Evolutionary conservation across 495 filamentous ascomycete genomes (phyloP).

Genomic region (Hypoxylon fuscum): DNA sequence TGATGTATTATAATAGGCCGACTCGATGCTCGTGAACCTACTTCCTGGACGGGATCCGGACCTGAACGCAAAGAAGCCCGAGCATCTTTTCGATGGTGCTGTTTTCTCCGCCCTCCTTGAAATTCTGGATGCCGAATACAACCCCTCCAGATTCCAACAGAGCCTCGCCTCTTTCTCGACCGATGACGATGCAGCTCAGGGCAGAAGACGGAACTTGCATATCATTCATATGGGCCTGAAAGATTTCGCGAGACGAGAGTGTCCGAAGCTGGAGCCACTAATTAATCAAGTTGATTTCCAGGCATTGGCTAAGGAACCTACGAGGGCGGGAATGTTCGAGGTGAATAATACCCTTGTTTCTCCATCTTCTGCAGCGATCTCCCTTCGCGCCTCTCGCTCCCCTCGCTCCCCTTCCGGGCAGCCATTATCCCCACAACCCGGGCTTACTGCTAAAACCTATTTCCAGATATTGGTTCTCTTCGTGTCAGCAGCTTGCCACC

Average conservation of each 20-base stretch:
- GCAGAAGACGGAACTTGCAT: slow-evolving; percentile 40
- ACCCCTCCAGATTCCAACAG: slow-evolving; percentile 73
- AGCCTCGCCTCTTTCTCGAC: slow-evolving; percentile 36
- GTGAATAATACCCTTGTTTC: slow-evolving; percentile 30
- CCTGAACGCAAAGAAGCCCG: slow-evolving; percentile 48
- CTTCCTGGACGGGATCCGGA: slow-evolving; percentile 28
- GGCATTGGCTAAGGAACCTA: slow-evolving; percentile 37
- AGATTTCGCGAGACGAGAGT: slow-evolving; percentile 33
- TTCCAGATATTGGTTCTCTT: slow-evolving; percentile 39
- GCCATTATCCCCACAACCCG: neutral
- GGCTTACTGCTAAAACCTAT: slow-evolving; percentile 9
- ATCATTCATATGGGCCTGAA: slow-evolving; percentile 42
- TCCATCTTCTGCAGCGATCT: neutral
- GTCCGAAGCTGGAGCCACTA: slow-evolving; percentile 37
- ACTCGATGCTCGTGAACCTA: slow-evolving; percentile 37
- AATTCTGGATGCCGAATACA: slow-evolving; percentile 65
- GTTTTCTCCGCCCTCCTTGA: slow-evolving; percentile 71
- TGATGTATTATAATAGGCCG: slow-evolving; percentile 24
- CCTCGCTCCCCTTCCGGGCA: neutral
- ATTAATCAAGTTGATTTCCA: slow-evolving; percentile 41
- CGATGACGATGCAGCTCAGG: slow-evolving; percentile 28
- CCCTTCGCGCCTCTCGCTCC: too few species aligned
- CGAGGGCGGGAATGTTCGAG: slow-evolving; percentile 38
- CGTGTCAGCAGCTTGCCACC: slow-evolving; percentile 35
- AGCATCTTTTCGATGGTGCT: slow-evolving; percentile 78